Percentiles rank a stretch among this genome's conserved stretches.
phyloP scores from a whole-genome alignment of 495 filamentous ascomycete species.

The Oleoguttula mirabilis region DNA sequence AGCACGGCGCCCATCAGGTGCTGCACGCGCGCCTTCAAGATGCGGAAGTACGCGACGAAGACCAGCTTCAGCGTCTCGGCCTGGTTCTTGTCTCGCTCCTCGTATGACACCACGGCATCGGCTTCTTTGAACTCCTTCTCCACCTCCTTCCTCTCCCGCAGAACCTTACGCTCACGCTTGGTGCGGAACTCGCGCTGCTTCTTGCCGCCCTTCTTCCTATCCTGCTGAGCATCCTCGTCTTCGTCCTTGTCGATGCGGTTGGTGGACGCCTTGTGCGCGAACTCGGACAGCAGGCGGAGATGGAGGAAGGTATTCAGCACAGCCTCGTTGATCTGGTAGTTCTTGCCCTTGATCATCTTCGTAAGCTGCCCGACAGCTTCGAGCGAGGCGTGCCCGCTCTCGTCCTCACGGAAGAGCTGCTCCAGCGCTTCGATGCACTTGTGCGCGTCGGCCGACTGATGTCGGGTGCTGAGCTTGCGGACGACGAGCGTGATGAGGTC shows the following conservation, averaged over 20 bases:
- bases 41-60: conserved; percentile 87
- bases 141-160: conserved; percentile 71
- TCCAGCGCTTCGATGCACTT: conserved; percentile 74
- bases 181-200: conserved; percentile 64
- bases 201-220: conserved; percentile 52
- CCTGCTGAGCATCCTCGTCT: conserved; percentile 27
- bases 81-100: conserved; percentile 85
- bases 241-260: conserved; percentile 50
- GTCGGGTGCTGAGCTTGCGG: conserved; percentile 59
- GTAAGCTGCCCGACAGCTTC: conserved; percentile 75
- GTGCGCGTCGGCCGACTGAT: conserved; percentile 55
- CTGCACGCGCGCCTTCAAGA: conserved; percentile 66
- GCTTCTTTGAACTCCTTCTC: conserved; percentile 91
- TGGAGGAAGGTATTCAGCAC: conserved; percentile 86
- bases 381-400: conserved; percentile 75
- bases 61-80: conserved; percentile 90
- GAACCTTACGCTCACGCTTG: conserved; percentile 58
- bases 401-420: conserved; percentile 70
- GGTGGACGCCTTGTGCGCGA: conserved; percentile 65
- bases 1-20: conserved; percentile 86
- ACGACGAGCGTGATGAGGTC: conserved; percentile 81
- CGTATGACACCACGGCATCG: conserved; percentile 77
- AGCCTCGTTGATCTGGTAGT: conserved; percentile 70
- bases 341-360: conserved; percentile 83
- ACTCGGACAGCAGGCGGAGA: conserved; percentile 76